phyloP scores from a whole-genome alignment of 2,329 filamentous ascomycete species.

The Fusarium nodosum region DNA sequence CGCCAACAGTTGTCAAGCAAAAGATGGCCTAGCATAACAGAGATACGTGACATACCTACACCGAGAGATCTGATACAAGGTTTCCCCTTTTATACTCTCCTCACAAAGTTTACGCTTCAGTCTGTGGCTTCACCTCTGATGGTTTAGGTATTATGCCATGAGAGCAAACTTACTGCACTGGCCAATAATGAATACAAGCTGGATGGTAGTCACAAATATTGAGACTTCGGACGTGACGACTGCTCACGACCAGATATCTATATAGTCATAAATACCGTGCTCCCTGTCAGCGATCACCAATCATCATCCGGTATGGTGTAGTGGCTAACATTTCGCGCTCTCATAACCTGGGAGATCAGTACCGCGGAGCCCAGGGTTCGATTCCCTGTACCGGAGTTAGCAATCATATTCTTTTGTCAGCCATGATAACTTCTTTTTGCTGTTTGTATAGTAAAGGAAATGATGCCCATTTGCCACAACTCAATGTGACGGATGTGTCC shows the following conservation, averaged over 20 bases:
- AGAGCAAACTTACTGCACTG: neutral
- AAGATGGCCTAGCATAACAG: neutral
- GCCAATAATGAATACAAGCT: neutral
- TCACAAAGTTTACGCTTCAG: neutral
- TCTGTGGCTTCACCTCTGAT: neutral
- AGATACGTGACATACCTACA: neutral
- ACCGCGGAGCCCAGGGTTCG: conserved; percentile 15
- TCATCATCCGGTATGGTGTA: conserved; percentile 52
- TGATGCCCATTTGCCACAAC: neutral
- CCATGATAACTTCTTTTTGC: neutral
- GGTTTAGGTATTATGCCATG: neutral
- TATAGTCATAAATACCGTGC: accelerated
- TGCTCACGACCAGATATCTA: too few relatives aligned
- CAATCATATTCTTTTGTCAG: neutral
- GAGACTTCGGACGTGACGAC: neutral
- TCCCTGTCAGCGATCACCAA: neutral
- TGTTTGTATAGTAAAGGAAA: neutral
- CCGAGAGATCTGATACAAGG: neutral
- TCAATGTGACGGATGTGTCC: neutral
- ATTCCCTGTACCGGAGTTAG: conserved; percentile 14
- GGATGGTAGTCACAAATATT: neutral
- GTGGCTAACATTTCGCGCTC: conserved; percentile 47
- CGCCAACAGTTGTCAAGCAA: neutral
- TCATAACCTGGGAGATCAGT: conserved; percentile 9
- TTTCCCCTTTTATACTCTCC: neutral